Conservation (phyloP, 768 basidiomycete genomes). For the Trametes cingulata region DNA sequence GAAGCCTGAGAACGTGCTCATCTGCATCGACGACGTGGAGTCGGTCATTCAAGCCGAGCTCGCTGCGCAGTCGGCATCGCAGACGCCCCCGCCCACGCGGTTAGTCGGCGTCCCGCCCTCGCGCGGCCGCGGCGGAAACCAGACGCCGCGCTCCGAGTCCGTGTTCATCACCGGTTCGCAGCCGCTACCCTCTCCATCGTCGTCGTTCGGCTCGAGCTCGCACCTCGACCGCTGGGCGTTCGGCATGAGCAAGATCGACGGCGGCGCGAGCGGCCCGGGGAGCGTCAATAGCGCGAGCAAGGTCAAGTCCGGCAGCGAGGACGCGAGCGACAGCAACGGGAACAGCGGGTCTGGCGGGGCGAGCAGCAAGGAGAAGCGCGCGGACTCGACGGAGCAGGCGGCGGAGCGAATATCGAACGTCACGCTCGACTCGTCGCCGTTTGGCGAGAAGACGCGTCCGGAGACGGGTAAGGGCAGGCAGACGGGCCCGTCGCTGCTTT, state of each 20-base stretch:
- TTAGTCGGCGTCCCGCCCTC: constrained; percentile 92
- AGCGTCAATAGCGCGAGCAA: constrained; percentile 33
- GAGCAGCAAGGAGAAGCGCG: constrained; percentile 27
- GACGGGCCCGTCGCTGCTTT: constrained; percentile 69
- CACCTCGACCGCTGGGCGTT: constrained; percentile 85
- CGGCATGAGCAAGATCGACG: constrained; percentile 88
- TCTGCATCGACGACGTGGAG: constrained; percentile 96
- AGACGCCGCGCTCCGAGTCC: constrained; percentile 84
- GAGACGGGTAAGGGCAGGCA: constrained; percentile 36
- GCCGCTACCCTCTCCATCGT: constrained; percentile 85
- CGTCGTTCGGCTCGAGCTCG: constrained; percentile 68
- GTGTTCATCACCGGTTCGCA: constrained; percentile 91
- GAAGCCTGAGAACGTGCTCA: constrained; percentile 97
- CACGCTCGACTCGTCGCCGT: constrained; percentile 40
- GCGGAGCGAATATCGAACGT: constrained; percentile 55
- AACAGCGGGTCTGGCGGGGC: constrained; percentile 28
- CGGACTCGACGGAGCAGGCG: constrained; percentile 44
- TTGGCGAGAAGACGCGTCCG: constrained; percentile 41
- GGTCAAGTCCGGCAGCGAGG: constrained; percentile 27
- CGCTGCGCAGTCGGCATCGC: constrained; percentile 50
- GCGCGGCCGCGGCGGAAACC: constrained; percentile 93
- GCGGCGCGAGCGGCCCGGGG: constrained; percentile 37
- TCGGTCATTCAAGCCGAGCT: constrained; percentile 86
- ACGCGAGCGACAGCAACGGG: constrained; percentile 26
- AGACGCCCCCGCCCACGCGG: constrained; percentile 48